Evolutionary conservation across 225 moss, liverwort and hornwort genomes (phyloP).

Genomic region (Climacium dendroides): DNA sequence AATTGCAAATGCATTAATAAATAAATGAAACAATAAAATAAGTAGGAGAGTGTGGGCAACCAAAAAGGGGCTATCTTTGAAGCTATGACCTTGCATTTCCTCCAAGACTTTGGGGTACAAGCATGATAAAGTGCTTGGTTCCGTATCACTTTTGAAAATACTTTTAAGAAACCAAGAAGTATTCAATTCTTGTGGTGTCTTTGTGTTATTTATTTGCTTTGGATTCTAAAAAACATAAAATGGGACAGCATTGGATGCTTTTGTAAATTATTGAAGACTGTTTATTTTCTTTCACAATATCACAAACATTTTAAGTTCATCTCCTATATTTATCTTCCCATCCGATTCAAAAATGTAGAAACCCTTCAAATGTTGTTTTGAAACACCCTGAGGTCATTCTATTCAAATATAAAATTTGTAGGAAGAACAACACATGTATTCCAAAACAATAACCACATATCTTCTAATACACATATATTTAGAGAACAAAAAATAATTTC

Average conservation of each 20-base stretch:
- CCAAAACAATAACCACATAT: too few relatives aligned
- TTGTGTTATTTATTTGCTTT: neutral
- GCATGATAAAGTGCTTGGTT: rapidly evolving
- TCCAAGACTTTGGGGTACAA: rapidly evolving
- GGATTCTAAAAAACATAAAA: neutral
- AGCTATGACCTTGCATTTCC: neutral
- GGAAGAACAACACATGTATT: neutral
- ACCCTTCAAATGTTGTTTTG: too few relatives aligned
- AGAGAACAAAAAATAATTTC: neutral
- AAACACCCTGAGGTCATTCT: too few relatives aligned
- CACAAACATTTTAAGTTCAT: neutral
- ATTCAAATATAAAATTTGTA: neutral
- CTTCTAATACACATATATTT: neutral
- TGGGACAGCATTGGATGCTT: neutral
- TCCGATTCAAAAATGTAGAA: neutral
- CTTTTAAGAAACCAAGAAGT: neutral
- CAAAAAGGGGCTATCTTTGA: rapidly evolving
- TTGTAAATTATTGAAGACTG: too few relatives aligned
- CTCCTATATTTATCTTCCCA: neutral
- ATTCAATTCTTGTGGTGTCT: neutral
- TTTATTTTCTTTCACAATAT: too few relatives aligned
- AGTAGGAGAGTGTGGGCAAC: rapidly evolving
- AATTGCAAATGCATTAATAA: neutral
- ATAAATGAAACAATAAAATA: neutral
- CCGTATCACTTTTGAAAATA: neutral